Evolutionary conservation across 306 rosid species (phyloP), one percentile per base, ranked within the genome.

Genomic region (Cicer arietinum): DNA sequence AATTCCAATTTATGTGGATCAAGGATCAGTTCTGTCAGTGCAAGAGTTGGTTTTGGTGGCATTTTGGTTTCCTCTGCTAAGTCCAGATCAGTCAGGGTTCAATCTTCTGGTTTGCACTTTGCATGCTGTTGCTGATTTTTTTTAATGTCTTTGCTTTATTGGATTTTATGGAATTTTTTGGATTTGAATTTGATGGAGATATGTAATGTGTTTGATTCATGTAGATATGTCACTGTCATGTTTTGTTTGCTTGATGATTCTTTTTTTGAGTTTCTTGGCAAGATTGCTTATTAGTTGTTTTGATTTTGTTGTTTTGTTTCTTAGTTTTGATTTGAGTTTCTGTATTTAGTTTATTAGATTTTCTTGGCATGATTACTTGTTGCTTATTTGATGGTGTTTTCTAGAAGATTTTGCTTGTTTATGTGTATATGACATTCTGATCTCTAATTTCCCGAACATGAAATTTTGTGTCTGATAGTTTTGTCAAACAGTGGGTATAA

Each of bases 1-100:
- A 77, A 62, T 58, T 69, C 76, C 3, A 62, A 67, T 73, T 81
- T 81, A 30, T 85, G 71, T 17, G 89, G 88, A 69, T 72, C 85
- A 64, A 70, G 80, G 77, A 73, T 82, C 69, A 81, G 83, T 78
- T 84, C 89, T 41, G 78, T 25, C 25, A 45, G 86, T 57, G 47
- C 68, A 16, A 82, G 88, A 73, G 61, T 59, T 52, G 88, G 84
- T 45, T 42, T 71, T 62, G 85, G 77, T 73, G 86, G 89, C 86
- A 43, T 70, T 84, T 73, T 85, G 56, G 76, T 88, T 56, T 62
- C 88, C 37, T 80, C 85, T 1, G 82, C 86, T 47, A 91, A 86
- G 56, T 57, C 87, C 76, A 89, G 94, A 89, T 88, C 90, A 68
- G 51, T 90, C 85, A 86, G 78, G 82, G 91, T 85, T 71, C 87